Evolutionary conservation across 2,329 filamentous ascomycete species (phyloP), one percentile per base, ranked within the genome.

Genomic region (Sporothrix globosa): DNA sequence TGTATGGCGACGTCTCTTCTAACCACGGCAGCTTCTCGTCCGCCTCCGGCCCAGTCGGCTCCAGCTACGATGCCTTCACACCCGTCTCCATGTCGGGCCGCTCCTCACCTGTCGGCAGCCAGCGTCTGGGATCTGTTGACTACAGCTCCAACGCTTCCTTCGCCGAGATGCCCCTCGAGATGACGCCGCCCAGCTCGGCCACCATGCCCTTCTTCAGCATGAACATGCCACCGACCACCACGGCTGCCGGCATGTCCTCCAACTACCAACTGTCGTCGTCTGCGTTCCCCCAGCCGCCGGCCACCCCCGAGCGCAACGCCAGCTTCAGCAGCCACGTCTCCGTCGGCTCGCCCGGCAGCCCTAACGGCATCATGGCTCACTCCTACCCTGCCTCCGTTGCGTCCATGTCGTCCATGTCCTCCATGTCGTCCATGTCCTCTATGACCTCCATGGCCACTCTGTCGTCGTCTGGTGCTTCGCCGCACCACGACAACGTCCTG

Each of bases 371-470:
- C 74, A 97, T 89, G 73, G 92, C 88, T 93, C 90, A 75, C 53
- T 96, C 94, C 52, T 97, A 86, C 70, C 92, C 93, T 73, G 97
- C 93, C 48, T 95, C 93, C 19, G 98, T 89, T 58, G 70, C 69
- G 2, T 72, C 73, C 21, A 67, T 71, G 30, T 71, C 72, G 3
- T 70, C 70, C 34, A 98, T 89, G 24, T 56, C 70, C 0, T 71
- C 73, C 44, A 60, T 70, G 69, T 34, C 34, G 4, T 71, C 73
- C 21, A 66, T 71, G 27, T 70, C 71, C 4, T 70, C 70, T 24
- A 98, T 89, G 24, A 61, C 70, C 0, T 71, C 73, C 44, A 60
- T 70, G 69, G 67, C 72, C 3, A 67, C 70, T 0, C n/a, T 68
- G 39, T 56, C 52, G 2, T 69, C 52, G 2, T 69, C 72, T 5